A percentile compares a stretch with the other conserved stretches of the same genome.
phyloP scores from a whole-genome alignment of 2,329 filamentous ascomycete species.

The Beauveria pseudobassiana region DNA sequence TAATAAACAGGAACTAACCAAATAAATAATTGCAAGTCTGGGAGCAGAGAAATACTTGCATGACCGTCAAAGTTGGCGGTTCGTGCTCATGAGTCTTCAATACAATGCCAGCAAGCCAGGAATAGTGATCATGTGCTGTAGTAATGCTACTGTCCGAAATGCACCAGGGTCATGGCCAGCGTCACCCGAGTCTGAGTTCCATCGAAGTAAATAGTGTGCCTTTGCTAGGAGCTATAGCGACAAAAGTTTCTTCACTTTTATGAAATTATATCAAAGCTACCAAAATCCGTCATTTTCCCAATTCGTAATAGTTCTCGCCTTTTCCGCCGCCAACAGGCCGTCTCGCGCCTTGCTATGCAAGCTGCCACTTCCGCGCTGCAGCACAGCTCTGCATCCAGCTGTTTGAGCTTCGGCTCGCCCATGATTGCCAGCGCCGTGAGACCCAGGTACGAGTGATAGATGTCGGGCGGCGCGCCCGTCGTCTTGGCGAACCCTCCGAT shows the following conservation, averaged over 20 bases:
- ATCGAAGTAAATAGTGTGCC: too few relatives aligned
- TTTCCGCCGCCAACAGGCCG: slow-evolving; percentile 23
- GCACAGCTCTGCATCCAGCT: slow-evolving; percentile 69
- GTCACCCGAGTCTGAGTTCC: too few relatives aligned
- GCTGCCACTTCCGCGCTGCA: slow-evolving; percentile 54
- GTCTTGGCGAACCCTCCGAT: slow-evolving; percentile 78
- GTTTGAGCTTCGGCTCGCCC: slow-evolving; percentile 60
- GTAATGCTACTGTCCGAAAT: too few relatives aligned
- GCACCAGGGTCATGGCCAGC: too few relatives aligned
- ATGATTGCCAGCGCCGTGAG: slow-evolving; percentile 71
- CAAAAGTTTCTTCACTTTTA: too few relatives aligned
- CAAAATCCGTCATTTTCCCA: slow-evolving; percentile 23
- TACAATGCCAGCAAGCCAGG: not conserved
- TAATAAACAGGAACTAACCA: too few relatives aligned
- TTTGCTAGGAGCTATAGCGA: too few relatives aligned
- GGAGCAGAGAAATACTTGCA: too few relatives aligned
- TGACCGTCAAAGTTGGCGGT: too few relatives aligned
- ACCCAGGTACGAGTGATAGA: slow-evolving; percentile 86
- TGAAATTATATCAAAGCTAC: not conserved
- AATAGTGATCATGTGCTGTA: too few relatives aligned
- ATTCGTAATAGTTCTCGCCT: not conserved
- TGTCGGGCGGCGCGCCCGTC: slow-evolving; percentile 60
- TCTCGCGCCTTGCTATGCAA: slow-evolving; percentile 41
- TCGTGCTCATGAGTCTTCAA: too few relatives aligned
- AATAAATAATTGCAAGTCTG: too few relatives aligned